These are phyloP conservation scores for Amaranthus hypochondriacus DNA, from an alignment of 148 eudicot genomes.

Conservation along the genomic window DNA sequence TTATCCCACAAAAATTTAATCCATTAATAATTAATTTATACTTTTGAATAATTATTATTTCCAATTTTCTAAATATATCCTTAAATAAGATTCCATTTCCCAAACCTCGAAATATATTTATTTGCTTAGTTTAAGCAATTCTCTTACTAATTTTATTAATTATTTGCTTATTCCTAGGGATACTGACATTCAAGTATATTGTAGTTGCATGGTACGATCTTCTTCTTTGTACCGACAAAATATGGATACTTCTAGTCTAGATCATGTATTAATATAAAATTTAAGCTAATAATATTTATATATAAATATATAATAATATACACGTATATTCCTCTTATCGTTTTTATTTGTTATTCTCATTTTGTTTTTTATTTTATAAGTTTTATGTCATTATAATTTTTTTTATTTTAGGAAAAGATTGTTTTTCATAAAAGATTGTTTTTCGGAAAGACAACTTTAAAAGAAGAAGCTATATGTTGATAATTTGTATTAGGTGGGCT, in stretches of 20 bases:
- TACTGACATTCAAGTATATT: slow-evolving; percentile 28
- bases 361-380: too few species aligned
- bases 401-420: too few species aligned
- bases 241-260: slow-evolving; percentile 28
- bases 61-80: too few species aligned
- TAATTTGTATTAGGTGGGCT: too few species aligned
- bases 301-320: too few species aligned
- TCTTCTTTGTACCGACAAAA: slow-evolving; percentile 27
- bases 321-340: too few species aligned
- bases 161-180: slow-evolving; percentile 7
- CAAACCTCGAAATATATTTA: slow-evolving; percentile 18
- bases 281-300: not conserved
- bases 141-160: not conserved
- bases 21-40: slow-evolving; percentile 8
- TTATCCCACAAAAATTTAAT: slow-evolving; percentile 8
- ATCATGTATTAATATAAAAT: slow-evolving; percentile 11
- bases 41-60: slow-evolving; percentile 5
- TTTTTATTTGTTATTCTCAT: too few species aligned
- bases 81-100: slow-evolving; percentile 27
- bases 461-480: too few species aligned
- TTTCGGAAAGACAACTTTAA: too few species aligned
- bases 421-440: too few species aligned
- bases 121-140: not conserved
- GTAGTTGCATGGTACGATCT: slow-evolving; percentile 21
- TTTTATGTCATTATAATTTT: too few species aligned